These are phyloP conservation scores for Pholiota adiposa DNA, from an alignment of 1,284 basidiomycete genomes.

Conservation along the genomic window DNA sequence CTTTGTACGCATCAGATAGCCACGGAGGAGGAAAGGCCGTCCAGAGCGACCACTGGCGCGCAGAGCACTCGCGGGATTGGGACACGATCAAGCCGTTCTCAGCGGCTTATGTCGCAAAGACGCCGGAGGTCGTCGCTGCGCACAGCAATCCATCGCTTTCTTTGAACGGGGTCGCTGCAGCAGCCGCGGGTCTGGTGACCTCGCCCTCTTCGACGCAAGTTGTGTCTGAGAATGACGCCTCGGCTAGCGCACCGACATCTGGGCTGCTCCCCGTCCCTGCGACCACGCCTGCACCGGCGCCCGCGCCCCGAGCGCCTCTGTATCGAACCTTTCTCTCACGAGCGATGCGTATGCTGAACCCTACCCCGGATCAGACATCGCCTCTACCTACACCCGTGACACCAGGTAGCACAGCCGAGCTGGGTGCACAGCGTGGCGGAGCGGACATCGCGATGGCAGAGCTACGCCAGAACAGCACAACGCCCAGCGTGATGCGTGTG, in stretches of 20 bases:
- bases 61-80: slow-evolving; percentile 37
- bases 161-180: background rate
- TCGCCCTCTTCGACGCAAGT: no score
- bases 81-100: slow-evolving; percentile 44
- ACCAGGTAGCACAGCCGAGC: slow-evolving; percentile 2
- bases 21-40: no score
- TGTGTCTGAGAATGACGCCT: no score
- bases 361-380: slow-evolving; percentile 23
- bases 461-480: slow-evolving; percentile 10
- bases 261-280: background rate
- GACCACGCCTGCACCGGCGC: background rate
- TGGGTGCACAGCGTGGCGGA: background rate
- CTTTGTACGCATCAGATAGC: background rate
- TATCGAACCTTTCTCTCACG: slow-evolving; percentile 14
- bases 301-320: slow-evolving; percentile 1
- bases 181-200: no score
- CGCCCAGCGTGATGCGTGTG: slow-evolving; percentile 38
- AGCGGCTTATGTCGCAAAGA: slow-evolving; percentile 35
- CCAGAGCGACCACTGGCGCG: slow-evolving; percentile 12
- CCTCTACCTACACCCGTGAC: slow-evolving; percentile 22
- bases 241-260: no score
- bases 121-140: slow-evolving; percentile 2
- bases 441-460: slow-evolving; percentile 21
- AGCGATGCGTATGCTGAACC: slow-evolving; percentile 21
- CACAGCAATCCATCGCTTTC: background rate